phyloP scores from a whole-genome alignment of 169 alveolate species.

The Besnoitia besnoiti region DNA sequence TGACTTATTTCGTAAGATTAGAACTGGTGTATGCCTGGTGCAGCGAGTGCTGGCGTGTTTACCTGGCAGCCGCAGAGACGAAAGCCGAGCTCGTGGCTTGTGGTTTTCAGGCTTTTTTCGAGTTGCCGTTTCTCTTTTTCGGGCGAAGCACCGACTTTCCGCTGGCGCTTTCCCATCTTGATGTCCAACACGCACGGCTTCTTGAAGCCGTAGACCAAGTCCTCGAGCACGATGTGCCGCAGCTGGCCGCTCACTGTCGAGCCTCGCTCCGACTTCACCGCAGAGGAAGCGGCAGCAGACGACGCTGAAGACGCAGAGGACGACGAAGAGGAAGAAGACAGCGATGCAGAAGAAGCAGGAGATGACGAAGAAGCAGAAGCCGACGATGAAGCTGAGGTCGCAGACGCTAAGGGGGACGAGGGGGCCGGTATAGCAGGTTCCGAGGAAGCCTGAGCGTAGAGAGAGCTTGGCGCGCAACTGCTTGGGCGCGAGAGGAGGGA shows the following conservation, averaged over 20 bases:
- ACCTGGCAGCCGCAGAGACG: slow-evolving; percentile 77
- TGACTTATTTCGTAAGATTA: no score
- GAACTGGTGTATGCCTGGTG: neutral
- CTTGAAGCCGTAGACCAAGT: slow-evolving; percentile 73
- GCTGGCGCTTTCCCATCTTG: slow-evolving; percentile 78
- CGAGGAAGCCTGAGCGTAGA: no score
- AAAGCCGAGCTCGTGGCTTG: slow-evolving; percentile 78
- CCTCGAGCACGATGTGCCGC: slow-evolving; percentile 76
- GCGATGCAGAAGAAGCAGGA: neutral
- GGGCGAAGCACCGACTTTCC: slow-evolving; percentile 74
- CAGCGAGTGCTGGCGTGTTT: neutral
- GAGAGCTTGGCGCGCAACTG: no score
- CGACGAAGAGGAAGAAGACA: neutral
- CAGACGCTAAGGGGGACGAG: neutral
- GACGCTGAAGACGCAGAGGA: no score
- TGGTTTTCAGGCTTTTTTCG: slow-evolving; percentile 74
- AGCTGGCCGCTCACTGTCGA: slow-evolving; percentile 16
- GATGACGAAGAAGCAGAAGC: neutral
- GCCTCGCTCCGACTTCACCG: neutral
- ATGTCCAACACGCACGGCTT: slow-evolving; percentile 79
- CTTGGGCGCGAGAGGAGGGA: no score
- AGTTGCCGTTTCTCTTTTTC: slow-evolving; percentile 77
- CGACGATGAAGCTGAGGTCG: neutral
- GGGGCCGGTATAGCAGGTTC: neutral
- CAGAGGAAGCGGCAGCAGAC: no score